phyloP scores from a whole-genome alignment of 2,329 filamentous ascomycete species.

The Rhexocercosporidium sp. region DNA sequence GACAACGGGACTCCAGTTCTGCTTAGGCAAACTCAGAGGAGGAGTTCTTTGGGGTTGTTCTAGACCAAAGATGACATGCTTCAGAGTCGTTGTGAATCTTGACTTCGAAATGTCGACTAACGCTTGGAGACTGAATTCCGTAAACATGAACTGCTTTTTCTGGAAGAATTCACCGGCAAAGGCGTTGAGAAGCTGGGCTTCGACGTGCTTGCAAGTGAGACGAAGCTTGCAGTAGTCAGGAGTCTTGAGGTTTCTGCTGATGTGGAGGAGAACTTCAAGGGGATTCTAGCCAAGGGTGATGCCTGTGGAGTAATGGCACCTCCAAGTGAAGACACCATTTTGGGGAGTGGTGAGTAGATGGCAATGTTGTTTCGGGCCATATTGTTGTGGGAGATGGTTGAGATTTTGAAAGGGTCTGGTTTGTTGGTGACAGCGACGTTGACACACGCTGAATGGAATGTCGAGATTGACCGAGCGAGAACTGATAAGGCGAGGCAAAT shows the following conservation, averaged over 20 bases:
- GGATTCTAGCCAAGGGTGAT: constrained; percentile 23
- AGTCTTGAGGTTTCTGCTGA: constrained; percentile 59
- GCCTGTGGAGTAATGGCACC: not conserved
- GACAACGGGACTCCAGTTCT: not conserved
- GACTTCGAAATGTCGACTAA: constrained; percentile 45
- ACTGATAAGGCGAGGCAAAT: no score
- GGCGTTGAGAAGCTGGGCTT: constrained; percentile 56
- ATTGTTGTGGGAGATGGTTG: no score
- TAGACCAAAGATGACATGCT: constrained; percentile 55
- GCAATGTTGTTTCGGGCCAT: not conserved
- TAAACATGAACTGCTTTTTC: constrained; percentile 70
- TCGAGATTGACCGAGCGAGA: no score
- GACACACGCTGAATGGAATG: no score
- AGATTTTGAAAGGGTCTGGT: no score
- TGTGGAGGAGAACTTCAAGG: constrained; percentile 55
- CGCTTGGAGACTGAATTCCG: constrained; percentile 58
- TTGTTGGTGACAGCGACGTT: no score
- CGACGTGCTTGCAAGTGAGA: constrained; percentile 58
- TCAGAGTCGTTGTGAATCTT: constrained; percentile 47
- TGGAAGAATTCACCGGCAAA: constrained; percentile 69
- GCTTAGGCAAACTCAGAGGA: constrained; percentile 29
- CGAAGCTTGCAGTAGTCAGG: constrained; percentile 60
- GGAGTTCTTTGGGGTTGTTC: constrained; percentile 38
- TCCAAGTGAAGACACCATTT: constrained; percentile 4
- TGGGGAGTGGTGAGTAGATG: not conserved